Base-by-base conservation (phyloP, 768 basidiomycete genomes). In the Mycena metata region DNA sequence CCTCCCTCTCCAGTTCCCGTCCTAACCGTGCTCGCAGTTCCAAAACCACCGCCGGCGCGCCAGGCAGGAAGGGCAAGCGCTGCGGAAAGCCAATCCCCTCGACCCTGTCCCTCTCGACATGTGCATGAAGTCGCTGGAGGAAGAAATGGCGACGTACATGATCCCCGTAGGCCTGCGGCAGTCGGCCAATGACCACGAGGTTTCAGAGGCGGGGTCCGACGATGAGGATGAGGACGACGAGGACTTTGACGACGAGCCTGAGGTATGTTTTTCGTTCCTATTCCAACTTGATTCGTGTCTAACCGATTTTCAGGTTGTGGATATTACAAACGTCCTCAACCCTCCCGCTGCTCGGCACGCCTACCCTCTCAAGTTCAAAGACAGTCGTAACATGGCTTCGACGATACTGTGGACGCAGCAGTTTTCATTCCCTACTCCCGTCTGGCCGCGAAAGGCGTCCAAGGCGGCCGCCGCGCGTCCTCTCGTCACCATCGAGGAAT, bases 1-100 rank as follows among this genome's bases (percentile, higher is more conserved):
- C 19, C 23, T 17, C 60, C 39, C 23, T 36, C 15, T 45, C 39
- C 33, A 55, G n/a, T 45, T 23, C 11, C 24, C 30, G 19, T 45
- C 21, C 21, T 42, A 23, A 30, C 2, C 13, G 21, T 30, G 15
- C 13, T 45, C 8, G 5, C 55, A 89, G 88, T 89, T 89, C 59
- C 88, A 89, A 76, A 89, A 89, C 41, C 84, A 83, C 43, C 83
- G 88, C 5, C 79, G 78, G 56, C 81, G 83, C 11, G 78, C 80
- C 0, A 82, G 74, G 49, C 76, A 73, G 50, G 82, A 79, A 19
- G 78, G 78, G 8, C 76, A 47, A 47, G 15, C 9, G 9, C 30
- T 78, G 9, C 66, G 47, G 4, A 78, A 76, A 51, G 62, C 76
- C 23, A 5, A 67, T 1, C 39, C 73, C 2, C 23, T 62, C 2